These are phyloP conservation scores for Bolboschoenoplectus hybrid DNA, from an alignment of 202 grass and related monocot species.

Conservation along the genomic window DNA sequence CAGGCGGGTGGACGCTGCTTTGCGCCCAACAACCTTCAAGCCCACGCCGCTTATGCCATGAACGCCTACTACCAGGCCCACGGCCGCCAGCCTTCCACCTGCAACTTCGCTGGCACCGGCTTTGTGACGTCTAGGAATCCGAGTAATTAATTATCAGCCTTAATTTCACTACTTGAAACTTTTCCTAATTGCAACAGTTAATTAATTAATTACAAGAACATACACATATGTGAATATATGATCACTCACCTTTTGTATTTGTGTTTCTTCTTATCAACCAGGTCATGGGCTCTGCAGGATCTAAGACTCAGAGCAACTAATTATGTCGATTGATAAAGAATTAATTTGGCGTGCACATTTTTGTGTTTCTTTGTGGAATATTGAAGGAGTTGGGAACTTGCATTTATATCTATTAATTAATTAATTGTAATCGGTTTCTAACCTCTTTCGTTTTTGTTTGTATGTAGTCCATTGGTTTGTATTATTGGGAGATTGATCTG, in stretches of 20 bases:
- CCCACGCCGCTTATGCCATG: constrained; percentile 37
- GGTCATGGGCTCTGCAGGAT: constrained; percentile 37
- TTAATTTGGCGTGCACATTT: too few species aligned
- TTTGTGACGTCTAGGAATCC: constrained; percentile 24
- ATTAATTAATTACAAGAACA: neutral
- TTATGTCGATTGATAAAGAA: too few species aligned
- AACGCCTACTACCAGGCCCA: constrained; percentile 38
- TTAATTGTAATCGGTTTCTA: too few species aligned
- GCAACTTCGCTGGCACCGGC: constrained; percentile 31
- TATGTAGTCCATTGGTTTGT: too few species aligned
- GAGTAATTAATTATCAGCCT: constrained; percentile 5
- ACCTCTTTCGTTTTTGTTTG: too few species aligned
- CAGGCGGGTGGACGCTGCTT: constrained; percentile 22
- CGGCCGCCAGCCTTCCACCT: constrained; percentile 21
- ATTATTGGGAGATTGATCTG: too few species aligned
- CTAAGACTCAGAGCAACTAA: neutral
- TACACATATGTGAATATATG: too few species aligned
- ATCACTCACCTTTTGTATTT: neutral
- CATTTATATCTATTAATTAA: too few species aligned
- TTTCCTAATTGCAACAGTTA: neutral
- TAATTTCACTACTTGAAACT: neutral
- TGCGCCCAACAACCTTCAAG: constrained; percentile 17
- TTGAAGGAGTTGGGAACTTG: too few species aligned
- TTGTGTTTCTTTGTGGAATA: too few species aligned
- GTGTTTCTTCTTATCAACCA: constrained; percentile 16